Evolutionary conservation across 2,329 filamentous ascomycete species (phyloP).

Genomic region (Fusarium staphyleae): DNA sequence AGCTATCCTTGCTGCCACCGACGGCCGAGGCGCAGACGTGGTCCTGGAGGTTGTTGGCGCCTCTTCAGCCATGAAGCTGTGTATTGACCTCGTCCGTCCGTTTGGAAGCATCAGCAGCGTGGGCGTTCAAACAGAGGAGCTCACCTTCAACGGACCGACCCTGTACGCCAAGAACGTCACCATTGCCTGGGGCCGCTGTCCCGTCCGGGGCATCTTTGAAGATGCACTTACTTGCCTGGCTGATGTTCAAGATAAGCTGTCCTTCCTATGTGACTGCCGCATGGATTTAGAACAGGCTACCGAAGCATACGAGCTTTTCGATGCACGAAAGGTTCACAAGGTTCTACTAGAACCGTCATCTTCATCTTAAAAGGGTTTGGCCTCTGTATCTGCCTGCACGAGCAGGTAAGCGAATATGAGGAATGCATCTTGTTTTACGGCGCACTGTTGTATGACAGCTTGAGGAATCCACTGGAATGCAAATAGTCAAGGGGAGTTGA

Average conservation of each 20-base stretch:
- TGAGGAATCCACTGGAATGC: no score
- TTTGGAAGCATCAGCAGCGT: not conserved
- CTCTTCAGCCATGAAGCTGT: not conserved
- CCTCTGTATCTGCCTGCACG: no score
- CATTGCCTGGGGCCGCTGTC: not conserved
- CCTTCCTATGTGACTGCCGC: not conserved
- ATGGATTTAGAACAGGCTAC: not conserved
- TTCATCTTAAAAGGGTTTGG: no score
- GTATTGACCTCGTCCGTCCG: not conserved
- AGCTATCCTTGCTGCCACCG: not conserved
- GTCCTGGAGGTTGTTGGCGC: constrained; percentile 3
- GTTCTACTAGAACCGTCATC: no score
- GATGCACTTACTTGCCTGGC: not conserved
- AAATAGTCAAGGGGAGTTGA: no score
- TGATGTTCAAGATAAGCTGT: not conserved
- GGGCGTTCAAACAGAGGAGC: not conserved
- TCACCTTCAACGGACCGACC: not conserved
- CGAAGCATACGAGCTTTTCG: not conserved
- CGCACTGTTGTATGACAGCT: no score
- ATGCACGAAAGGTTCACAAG: not conserved
- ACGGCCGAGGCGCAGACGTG: not conserved
- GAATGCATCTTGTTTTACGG: no score
- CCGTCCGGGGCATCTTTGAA: not conserved
- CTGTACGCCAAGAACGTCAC: not conserved
- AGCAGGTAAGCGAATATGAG: no score